A percentile compares a stretch with the other conserved stretches of the same genome.
These are phyloP conservation scores for Fusarium succisae DNA, from an alignment of 2,329 filamentous ascomycete genomes.

Conservation along the genomic window DNA sequence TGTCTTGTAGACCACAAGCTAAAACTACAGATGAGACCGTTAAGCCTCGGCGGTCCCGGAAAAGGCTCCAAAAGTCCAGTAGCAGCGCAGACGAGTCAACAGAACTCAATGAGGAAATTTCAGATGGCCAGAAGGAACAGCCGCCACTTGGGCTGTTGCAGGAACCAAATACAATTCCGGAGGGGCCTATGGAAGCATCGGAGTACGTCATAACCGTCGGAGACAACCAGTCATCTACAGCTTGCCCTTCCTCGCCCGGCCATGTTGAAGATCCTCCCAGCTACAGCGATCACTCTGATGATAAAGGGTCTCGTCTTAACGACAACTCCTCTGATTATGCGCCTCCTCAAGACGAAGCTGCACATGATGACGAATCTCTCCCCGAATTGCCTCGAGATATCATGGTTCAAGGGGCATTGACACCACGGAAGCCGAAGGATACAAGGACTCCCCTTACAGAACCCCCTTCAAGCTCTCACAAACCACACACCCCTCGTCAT, in stretches of 20 bases:
- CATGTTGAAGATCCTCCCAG: background rate
- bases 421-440: conserved; percentile 10
- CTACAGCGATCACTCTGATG: background rate
- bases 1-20: background rate
- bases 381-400: background rate
- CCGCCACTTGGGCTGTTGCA: background rate
- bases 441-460: background rate
- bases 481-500: conserved; percentile 42
- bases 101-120: background rate
- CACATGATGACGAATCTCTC: background rate
- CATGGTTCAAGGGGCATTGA: background rate
- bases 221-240: background rate
- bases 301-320: background rate
- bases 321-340: background rate
- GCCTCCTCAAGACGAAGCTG: background rate
- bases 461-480: conserved; percentile 32
- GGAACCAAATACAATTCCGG: background rate
- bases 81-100: background rate
- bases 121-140: background rate
- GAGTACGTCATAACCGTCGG: background rate
- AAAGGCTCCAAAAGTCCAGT: background rate
- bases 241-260: background rate
- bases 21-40: background rate
- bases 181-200: background rate
- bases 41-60: background rate